These are phyloP conservation scores for Oryza meyeriana DNA, from an alignment of 176 grass and related monocot species.

Conservation along the genomic window DNA sequence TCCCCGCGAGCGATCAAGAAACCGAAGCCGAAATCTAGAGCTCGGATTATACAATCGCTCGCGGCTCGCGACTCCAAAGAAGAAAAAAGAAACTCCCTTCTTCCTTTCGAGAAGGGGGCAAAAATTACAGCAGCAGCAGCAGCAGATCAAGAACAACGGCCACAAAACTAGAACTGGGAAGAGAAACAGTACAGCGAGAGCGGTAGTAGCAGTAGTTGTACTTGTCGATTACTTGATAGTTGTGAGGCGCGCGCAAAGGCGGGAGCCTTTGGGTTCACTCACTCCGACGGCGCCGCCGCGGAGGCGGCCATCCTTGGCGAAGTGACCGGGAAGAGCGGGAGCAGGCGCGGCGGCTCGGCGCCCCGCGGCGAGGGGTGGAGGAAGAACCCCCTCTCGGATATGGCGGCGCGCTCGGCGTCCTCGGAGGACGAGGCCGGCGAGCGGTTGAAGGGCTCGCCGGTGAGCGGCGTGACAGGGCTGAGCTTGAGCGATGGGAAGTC, in stretches of 20 bases:
- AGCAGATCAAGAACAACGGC: constrained; percentile 14
- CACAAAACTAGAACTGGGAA: constrained; percentile 24
- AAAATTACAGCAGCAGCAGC: constrained; percentile 46
- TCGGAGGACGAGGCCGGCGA: constrained; percentile 51
- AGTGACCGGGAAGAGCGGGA: constrained; percentile 83
- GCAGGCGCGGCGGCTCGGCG: constrained; percentile 71
- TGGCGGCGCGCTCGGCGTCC: constrained; percentile 76
- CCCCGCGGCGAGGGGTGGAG: constrained; percentile 84
- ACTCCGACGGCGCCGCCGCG: constrained; percentile 26
- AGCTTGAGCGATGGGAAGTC: constrained; percentile 85
- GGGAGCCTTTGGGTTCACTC: constrained; percentile 26
- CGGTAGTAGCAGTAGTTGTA: not conserved
- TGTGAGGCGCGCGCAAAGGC: not conserved
- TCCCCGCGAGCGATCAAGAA: constrained; percentile 14
- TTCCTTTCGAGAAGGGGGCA: constrained; percentile 38
- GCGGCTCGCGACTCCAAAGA: constrained; percentile 5
- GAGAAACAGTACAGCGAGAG: not conserved
- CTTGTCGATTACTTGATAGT: not conserved
- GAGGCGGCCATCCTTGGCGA: constrained; percentile 62
- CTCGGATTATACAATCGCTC: constrained; percentile 22
- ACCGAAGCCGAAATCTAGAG: constrained; percentile 12
- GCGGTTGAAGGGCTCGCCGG: constrained; percentile 63
- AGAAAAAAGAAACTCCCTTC: constrained; percentile 1
- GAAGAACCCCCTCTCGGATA: constrained; percentile 84
- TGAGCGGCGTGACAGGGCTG: constrained; percentile 86